A percentile compares a stretch with the other conserved stretches of the same genome.
phyloP scores from a whole-genome alignment of 2,329 filamentous ascomycete genomes.

The Aspergillus brunneoviolaceus region DNA sequence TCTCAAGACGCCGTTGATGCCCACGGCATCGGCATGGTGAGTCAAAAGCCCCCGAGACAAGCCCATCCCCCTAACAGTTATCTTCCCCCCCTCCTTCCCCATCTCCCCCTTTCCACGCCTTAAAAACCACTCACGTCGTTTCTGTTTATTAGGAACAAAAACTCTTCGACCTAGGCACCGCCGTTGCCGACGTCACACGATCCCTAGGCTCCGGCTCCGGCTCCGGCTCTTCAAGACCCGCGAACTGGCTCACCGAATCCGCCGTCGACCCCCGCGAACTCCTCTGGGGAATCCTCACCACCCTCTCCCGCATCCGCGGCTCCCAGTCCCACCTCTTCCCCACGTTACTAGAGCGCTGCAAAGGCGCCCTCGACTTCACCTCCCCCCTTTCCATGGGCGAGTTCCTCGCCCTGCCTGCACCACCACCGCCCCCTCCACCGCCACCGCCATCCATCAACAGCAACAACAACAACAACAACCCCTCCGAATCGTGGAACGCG shows the following conservation, averaged over 20 bases:
- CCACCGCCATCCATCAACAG: not conserved
- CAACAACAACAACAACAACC: not conserved
- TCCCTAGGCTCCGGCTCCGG: slow-evolving; percentile 28
- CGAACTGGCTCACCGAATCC: slow-evolving; percentile 31
- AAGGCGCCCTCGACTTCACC: slow-evolving; percentile 32
- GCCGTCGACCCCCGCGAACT: slow-evolving; percentile 35
- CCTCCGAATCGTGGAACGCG: not conserved
- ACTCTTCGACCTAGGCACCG: slow-evolving; percentile 36
- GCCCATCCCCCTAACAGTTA: not conserved
- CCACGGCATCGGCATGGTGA: slow-evolving; percentile 70
- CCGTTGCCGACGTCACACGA: slow-evolving; percentile 35
- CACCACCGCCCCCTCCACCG: not conserved
- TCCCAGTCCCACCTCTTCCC: slow-evolving; percentile 41
- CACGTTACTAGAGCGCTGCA: slow-evolving; percentile 32
- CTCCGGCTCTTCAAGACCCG: slow-evolving; percentile 22
- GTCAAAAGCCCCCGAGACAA: slow-evolving; percentile 28
- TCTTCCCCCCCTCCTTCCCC: not conserved
- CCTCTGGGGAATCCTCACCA: slow-evolving; percentile 41
- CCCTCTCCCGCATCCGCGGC: slow-evolving; percentile 39
- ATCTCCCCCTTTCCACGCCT: not conserved
- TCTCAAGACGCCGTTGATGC: slow-evolving; percentile 73
- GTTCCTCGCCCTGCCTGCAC: slow-evolving; percentile 25
- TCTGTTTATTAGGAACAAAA: slow-evolving; percentile 36
- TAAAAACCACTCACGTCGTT: not conserved
- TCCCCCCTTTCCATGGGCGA: slow-evolving; percentile 30